Evolutionary conservation across 73 alveolate genomes (phyloP).

Genomic region (Paramecium caudatum): DNA sequence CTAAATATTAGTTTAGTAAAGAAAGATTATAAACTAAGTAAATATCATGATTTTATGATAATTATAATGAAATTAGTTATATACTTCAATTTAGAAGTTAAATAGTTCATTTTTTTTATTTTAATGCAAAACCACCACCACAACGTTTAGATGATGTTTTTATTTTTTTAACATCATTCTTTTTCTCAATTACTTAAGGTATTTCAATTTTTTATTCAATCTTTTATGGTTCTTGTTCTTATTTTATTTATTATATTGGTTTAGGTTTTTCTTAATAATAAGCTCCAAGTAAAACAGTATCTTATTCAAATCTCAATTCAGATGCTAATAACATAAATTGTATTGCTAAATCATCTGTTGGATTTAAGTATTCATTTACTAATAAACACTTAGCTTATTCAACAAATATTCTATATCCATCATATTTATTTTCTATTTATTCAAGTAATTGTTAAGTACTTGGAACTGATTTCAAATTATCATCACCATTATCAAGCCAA

Average conservation of each 20-base stretch:
- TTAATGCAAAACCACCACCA: conserved; percentile 56
- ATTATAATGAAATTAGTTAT: too few species aligned
- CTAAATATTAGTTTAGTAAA: not conserved
- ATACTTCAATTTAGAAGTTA: too few species aligned
- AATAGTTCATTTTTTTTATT: conserved; percentile 23
- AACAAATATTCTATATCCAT: conserved; percentile 19
- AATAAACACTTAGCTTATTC: conserved; percentile 17
- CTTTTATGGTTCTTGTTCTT: not conserved
- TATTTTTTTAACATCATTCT: too few species aligned
- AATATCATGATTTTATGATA: too few species aligned
- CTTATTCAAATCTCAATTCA: conserved; percentile 13
- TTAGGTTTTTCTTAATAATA: not conserved
- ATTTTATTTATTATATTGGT: not conserved
- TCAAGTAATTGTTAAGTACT: conserved; percentile 23
- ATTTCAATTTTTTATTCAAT: too few species aligned
- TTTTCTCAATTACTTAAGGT: too few species aligned
- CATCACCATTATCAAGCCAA: conserved; percentile 51
- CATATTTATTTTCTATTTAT: conserved; percentile 50
- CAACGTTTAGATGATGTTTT: not conserved
- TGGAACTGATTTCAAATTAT: conserved; percentile 17
- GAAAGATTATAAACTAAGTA: too few species aligned
- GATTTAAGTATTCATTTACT: conserved; percentile 10
- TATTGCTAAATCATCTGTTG: conserved; percentile 36
- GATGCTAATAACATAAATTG: conserved; percentile 33
- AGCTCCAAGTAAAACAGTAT: conserved; percentile 37